A percentile compares a stretch with the other conserved stretches of the same genome.
phyloP scores from a whole-genome alignment of 2,329 filamentous ascomycete species.

The Colletotrichum echinochloae region DNA sequence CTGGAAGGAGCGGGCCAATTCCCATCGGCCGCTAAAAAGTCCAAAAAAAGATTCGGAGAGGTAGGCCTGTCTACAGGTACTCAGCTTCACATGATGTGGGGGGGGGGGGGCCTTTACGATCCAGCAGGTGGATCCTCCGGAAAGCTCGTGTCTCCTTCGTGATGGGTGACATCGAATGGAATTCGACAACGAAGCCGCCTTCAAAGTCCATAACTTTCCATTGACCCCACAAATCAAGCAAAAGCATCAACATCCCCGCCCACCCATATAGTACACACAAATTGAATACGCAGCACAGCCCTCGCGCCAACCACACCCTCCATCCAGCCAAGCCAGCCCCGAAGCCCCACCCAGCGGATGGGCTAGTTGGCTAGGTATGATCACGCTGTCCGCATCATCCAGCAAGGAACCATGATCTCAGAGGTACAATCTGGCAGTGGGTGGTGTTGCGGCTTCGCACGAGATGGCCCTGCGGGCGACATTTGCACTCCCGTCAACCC shows the following conservation, averaged over 20 bases:
- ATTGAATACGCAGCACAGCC: constrained; percentile 21
- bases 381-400: constrained; percentile 3
- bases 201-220: neutral
- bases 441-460: neutral
- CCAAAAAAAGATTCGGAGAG: constrained; percentile 34
- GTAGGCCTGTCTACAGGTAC: constrained; percentile 8
- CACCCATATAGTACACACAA: neutral
- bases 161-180: neutral
- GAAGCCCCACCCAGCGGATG: constrained; percentile 9
- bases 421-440: neutral
- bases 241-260: constrained; percentile 8
- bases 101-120: too few relatives aligned
- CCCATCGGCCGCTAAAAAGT: constrained; percentile 25
- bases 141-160: neutral
- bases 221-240: constrained; percentile 5
- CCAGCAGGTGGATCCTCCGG: neutral
- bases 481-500: neutral
- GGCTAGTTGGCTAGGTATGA: neutral
- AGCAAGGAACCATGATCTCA: neutral
- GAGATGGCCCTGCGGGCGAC: neutral
- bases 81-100: constrained; percentile 12
- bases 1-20: constrained; percentile 24
- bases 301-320: constrained; percentile 13
- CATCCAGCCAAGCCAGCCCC: constrained; percentile 18
- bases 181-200: neutral